Evolutionary conservation across 768 basidiomycete species (phyloP).

Genomic region (Termitomyces sp.): DNA sequence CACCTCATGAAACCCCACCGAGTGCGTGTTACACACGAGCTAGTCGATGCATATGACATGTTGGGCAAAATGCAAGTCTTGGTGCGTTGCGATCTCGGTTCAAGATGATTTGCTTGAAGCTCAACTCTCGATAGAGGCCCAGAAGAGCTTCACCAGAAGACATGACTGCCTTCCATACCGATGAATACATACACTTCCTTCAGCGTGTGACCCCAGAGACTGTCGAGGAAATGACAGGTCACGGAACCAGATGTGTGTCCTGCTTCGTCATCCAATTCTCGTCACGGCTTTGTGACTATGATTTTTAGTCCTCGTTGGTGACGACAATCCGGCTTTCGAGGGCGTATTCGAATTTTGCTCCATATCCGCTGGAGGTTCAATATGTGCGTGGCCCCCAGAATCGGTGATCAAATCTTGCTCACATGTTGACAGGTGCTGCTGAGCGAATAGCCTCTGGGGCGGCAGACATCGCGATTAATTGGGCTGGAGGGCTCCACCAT

Average conservation of each 20-base stretch:
- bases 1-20: conserved; percentile 97
- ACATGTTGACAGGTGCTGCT: conserved; percentile 59
- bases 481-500: conserved; percentile 98
- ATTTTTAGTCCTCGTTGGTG: conserved; percentile 57
- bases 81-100: conserved; percentile 37
- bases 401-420: neutral
- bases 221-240: conserved; percentile 75
- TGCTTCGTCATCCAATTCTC: neutral
- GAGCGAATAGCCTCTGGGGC: conserved; percentile 73
- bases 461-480: conserved; percentile 92
- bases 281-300: neutral
- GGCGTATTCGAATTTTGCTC: conserved; percentile 97
- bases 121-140: conserved; percentile 46
- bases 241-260: conserved; percentile 77
- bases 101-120: neutral
- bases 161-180: conserved; percentile 96
- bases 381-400: conserved; percentile 47
- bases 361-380: conserved; percentile 93
- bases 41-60: conserved; percentile 88
- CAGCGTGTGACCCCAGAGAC: conserved; percentile 88
- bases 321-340: conserved; percentile 96
- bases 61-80: conserved; percentile 91
- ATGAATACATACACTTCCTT: conserved; percentile 96
- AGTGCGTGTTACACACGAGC: conserved; percentile 89
- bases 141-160: conserved; percentile 62